These are phyloP conservation scores for Cadophora sp. DNA, from an alignment of 2,329 filamentous ascomycete genomes.

Conservation along the genomic window DNA sequence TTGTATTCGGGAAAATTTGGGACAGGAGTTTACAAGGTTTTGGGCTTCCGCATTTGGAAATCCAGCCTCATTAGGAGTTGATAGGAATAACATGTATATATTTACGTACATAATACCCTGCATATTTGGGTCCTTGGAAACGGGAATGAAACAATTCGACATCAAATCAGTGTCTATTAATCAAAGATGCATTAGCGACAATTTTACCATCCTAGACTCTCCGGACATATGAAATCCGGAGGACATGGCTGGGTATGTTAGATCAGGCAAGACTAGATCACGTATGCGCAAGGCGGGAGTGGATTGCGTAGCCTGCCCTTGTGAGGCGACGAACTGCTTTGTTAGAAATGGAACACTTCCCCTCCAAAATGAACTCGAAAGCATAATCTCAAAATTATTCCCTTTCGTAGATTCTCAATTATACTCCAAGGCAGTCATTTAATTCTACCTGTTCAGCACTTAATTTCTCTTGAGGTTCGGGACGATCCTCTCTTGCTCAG, in stretches of 20 bases:
- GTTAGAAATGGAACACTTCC: neutral
- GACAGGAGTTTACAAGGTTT: constrained; percentile 9
- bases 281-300: constrained; percentile 11
- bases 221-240: constrained; percentile 12
- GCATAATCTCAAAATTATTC: neutral
- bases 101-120: neutral
- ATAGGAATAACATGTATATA: constrained; percentile 11
- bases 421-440: too few relatives aligned
- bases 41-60: neutral
- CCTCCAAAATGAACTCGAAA: neutral
- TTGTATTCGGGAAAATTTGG: constrained; percentile 10
- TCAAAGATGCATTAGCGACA: neutral
- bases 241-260: neutral
- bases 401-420: neutral
- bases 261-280: constrained; percentile 22
- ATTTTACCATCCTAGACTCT: neutral
- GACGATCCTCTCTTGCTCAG: neutral
- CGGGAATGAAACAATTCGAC: constrained; percentile 4
- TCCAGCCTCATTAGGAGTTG: neutral
- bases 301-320: constrained; percentile 20
- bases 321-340: neutral
- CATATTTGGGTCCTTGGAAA: neutral
- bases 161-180: neutral
- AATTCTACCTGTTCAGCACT: neutral
- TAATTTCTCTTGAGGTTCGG: neutral